Percentiles rank a stretch among this genome's conserved stretches.
Conservation (phyloP, 768 basidiomycete species). For the Leccinum uliginosum region DNA sequence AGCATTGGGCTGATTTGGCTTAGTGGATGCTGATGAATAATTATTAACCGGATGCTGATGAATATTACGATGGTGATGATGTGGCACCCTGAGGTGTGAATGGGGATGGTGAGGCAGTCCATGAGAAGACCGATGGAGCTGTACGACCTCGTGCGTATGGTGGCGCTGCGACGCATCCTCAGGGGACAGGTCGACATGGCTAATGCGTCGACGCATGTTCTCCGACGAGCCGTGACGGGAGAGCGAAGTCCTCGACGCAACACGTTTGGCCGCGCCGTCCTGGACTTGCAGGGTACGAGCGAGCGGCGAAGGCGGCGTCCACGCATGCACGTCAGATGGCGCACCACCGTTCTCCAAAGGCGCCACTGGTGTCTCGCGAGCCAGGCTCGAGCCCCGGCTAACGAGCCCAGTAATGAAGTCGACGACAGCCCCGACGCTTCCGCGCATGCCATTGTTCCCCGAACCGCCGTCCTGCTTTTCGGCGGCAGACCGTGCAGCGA, state of each 20-base stretch:
- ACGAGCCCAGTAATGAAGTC: constrained; percentile 65
- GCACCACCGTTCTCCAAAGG: constrained; percentile 6
- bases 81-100: constrained; percentile 15
- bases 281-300: constrained; percentile 11
- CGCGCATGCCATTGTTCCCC: constrained; percentile 36
- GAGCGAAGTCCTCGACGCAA: constrained; percentile 16
- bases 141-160: constrained; percentile 9
- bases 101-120: constrained; percentile 21
- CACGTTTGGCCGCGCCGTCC: constrained; percentile 5
- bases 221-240: constrained; percentile 20
- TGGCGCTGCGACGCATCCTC: constrained; percentile 7
- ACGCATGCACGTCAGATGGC: constrained; percentile 6
- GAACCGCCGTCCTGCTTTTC: constrained; percentile 24
- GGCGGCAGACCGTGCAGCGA: constrained; percentile 23
- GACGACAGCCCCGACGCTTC: constrained; percentile 51
- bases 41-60: constrained; percentile 20
- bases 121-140: constrained; percentile 23
- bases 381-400: constrained; percentile 20
- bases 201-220: constrained; percentile 12
- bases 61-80: constrained; percentile 17
- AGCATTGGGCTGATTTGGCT: constrained; percentile 42
- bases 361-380: constrained; percentile 11
- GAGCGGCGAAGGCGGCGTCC: constrained; percentile 27
- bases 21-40: constrained; percentile 21
- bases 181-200: constrained; percentile 8